Conservation (phyloP, 148 eudicot species). For the Rhododendron molle region DNA sequence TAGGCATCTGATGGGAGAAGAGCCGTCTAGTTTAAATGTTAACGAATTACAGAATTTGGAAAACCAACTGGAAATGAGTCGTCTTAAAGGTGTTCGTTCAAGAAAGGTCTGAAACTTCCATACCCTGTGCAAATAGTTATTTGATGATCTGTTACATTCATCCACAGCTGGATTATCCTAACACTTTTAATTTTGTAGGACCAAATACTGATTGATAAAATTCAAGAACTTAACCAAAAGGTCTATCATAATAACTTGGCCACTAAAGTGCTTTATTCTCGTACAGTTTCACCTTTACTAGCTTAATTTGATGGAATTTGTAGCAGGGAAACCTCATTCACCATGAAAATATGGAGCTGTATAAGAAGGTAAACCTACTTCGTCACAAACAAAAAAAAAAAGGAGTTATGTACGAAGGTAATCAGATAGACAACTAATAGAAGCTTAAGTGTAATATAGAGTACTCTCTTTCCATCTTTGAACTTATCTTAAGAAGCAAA, state of each 20-base stretch:
- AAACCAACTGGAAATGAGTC: slow-evolving; percentile 62
- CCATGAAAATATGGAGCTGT: slow-evolving; percentile 56
- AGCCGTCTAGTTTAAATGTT: slow-evolving; percentile 48
- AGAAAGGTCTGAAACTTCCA: slow-evolving; percentile 45
- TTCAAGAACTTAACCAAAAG: slow-evolving; percentile 60
- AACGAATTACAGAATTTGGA: slow-evolving; percentile 59
- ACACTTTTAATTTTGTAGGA: slow-evolving; percentile 35
- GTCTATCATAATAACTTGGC: slow-evolving; percentile 18
- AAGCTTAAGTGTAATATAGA: neutral
- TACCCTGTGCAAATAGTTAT: neutral
- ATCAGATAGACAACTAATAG: neutral
- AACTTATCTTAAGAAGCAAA: neutral
- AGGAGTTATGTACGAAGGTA: slow-evolving; percentile 46
- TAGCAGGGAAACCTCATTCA: slow-evolving; percentile 60
- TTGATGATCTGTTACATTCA: neutral
- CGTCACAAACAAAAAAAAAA: neutral
- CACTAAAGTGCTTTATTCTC: neutral
- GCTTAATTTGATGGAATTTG: slow-evolving; percentile 11
- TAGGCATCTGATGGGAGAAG: slow-evolving; percentile 77
- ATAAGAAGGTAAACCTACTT: neutral
- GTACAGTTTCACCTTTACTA: slow-evolving; percentile 8
- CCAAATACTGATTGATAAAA: slow-evolving; percentile 46
- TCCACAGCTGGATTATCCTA: neutral
- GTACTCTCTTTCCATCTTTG: neutral
- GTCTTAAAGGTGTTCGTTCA: slow-evolving; percentile 53